Percentiles rank a stretch among this genome's conserved stretches.
Evolutionary conservation across 2,329 filamentous ascomycete species (phyloP).

Genomic region (Colletotrichum sp.): DNA sequence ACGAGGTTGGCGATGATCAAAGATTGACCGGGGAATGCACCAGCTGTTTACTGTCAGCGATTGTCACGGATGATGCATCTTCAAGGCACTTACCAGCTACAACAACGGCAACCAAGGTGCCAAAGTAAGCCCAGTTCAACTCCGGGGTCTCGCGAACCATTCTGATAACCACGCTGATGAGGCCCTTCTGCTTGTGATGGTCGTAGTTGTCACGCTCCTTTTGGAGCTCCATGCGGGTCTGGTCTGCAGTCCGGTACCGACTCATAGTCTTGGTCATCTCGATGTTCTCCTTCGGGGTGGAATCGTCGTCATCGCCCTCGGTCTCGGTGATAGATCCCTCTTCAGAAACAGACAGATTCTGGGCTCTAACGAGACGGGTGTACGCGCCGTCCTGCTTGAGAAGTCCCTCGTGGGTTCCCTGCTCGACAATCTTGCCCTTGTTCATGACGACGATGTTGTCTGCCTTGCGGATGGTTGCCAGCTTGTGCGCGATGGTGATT

Average conservation of each 20-base stretch:
- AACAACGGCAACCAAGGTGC: slow-evolving; percentile 33
- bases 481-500: slow-evolving; percentile 66
- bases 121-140: slow-evolving; percentile 38
- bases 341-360: slow-evolving; percentile 36
- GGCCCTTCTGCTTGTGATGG: slow-evolving; percentile 33
- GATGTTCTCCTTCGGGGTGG: not conserved
- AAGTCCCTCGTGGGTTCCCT: slow-evolving; percentile 64
- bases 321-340: slow-evolving; percentile 24
- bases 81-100: slow-evolving; percentile 26
- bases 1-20: slow-evolving; percentile 46
- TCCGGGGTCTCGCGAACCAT: slow-evolving; percentile 43
- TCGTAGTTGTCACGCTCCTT: slow-evolving; percentile 43
- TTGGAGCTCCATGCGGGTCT: slow-evolving; percentile 34
- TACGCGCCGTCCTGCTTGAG: slow-evolving; percentile 54
- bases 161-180: slow-evolving; percentile 33
- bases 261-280: slow-evolving; percentile 34
- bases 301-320: slow-evolving; percentile 27
- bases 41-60: slow-evolving; percentile 26
- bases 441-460: slow-evolving; percentile 69
- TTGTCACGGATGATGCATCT: not conserved
- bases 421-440: slow-evolving; percentile 61
- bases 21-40: slow-evolving; percentile 47
- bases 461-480: slow-evolving; percentile 62
- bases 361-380: slow-evolving; percentile 51
- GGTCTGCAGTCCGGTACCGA: slow-evolving; percentile 33